Conservation (phyloP, 1,139 yeast genomes). For the Geotrichum citri-aurantii region DNA sequence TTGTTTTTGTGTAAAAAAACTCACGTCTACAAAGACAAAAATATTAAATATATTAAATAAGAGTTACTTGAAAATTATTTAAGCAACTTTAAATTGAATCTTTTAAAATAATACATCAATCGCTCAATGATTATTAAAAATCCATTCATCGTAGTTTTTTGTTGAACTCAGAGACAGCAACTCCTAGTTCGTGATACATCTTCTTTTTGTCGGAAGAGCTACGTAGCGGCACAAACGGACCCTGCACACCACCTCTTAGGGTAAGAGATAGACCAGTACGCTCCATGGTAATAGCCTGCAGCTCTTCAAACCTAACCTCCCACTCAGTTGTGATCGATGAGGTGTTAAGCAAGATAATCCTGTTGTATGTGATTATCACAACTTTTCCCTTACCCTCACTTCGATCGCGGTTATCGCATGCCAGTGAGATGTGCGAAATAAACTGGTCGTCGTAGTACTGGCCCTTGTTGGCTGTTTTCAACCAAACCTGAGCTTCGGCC, state of each 20-base stretch:
- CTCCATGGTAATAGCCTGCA: slow-evolving; percentile 67
- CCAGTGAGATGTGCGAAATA: slow-evolving; percentile 74
- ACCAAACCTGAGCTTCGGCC: slow-evolving; percentile 91
- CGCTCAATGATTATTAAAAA: background rate
- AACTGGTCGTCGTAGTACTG: slow-evolving; percentile 63
- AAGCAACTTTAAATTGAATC: no score
- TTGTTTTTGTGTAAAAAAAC: no score
- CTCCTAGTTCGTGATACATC: slow-evolving; percentile 64
- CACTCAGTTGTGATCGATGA: slow-evolving; percentile 55
- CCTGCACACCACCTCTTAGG: slow-evolving; percentile 52
- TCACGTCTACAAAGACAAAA: no score
- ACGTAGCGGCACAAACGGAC: slow-evolving; percentile 75
- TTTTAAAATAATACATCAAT: no score
- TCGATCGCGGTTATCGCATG: slow-evolving; percentile 42
- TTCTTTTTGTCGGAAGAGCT: slow-evolving; percentile 58
- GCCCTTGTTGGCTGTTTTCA: slow-evolving; percentile 79
- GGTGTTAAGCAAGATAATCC: slow-evolving; percentile 63
- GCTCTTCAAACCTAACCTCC: slow-evolving; percentile 55
- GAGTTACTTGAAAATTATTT: no score
- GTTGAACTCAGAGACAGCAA: slow-evolving; percentile 78
- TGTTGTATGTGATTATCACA: slow-evolving; percentile 66
- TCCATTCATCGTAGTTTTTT: slow-evolving; percentile 13
- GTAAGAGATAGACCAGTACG: slow-evolving; percentile 70
- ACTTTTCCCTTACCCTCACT: slow-evolving; percentile 45
- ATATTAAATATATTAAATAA: no score